Evolutionary conservation across 1,139 yeast species (phyloP), one percentile per base, ranked within the genome.

Genomic region (Taphrina populina): DNA sequence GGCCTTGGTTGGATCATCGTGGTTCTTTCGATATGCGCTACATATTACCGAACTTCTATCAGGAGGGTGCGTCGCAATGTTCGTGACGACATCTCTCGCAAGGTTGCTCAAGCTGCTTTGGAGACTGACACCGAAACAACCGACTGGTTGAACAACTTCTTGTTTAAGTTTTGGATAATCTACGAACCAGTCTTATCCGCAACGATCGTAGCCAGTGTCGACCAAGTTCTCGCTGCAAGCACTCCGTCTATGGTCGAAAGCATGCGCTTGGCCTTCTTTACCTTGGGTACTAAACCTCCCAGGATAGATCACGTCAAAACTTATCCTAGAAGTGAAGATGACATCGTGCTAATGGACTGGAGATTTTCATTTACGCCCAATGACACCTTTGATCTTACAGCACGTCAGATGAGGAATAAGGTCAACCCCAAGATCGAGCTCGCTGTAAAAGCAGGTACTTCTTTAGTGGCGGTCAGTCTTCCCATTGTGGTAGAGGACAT

Each of bases 331-430:
- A 90, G 96, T 20, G 83, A 81, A 27, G 86, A 85, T 60, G 96
- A 90, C 66, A 83, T 92, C 58, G 95, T 90, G 13, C 96, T 92
- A 51, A 88, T 94, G 96, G 95, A 92, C 73, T 92, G 95, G 95
- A 82, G 83, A 53, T 74, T 84, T 56, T 82, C 95, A 0, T 87
- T 88, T 71, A 84, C 88, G 37, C 98, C 98, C n/a, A 87, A 87
- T 69, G 87, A 88, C 51, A 71, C 80, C 56, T 83, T 84, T 49
- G 98, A 92, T 69, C 73, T 88, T 64, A 87, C 87, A 59, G 79
- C 81, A 35, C 86, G 90, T 65, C 97, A 92, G 70, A 69, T 84
- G 70, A 86, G 83, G 67, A 86, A 81, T 67, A 81, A 80, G 63
- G 92, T 88, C 40, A 88, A 88, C 69, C 95, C 92, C 65, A 82